Conservation (phyloP, 768 basidiomycete species). For the Leccinum longicurvipes region DNA sequence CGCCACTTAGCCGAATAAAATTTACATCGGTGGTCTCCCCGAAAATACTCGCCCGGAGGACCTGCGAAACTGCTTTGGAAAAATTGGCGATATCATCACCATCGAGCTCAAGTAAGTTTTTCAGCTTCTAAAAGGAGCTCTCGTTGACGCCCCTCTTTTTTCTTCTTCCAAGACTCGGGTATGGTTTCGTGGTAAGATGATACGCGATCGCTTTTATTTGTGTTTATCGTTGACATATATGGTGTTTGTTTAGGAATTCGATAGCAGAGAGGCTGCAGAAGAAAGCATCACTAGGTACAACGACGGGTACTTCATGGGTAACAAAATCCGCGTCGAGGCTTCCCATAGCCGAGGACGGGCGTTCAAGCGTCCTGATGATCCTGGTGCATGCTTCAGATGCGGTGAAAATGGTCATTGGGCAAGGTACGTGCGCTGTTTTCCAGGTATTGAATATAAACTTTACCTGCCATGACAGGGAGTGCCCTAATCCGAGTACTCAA, state of each 20-base stretch:
- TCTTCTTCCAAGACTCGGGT: conserved; percentile 58
- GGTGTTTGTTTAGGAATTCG: conserved; percentile 63
- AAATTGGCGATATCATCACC: conserved; percentile 70
- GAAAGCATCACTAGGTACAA: conserved; percentile 86
- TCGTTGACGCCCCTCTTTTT: conserved; percentile 7
- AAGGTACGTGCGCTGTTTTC: conserved; percentile 46
- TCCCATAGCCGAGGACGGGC: conserved; percentile 82
- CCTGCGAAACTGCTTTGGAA: conserved; percentile 80
- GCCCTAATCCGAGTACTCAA: conserved; percentile 50
- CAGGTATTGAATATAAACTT: background rate
- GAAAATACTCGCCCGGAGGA: conserved; percentile 86
- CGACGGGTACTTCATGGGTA: conserved; percentile 89
- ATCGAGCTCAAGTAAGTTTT: conserved; percentile 79
- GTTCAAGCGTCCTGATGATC: conserved; percentile 79
- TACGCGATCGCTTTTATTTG: background rate
- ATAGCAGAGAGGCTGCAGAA: conserved; percentile 74
- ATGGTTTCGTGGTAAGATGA: conserved; percentile 81
- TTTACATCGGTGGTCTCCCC: conserved; percentile 88
- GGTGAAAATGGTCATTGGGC: conserved; percentile 89
- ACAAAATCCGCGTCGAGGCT: conserved; percentile 84
- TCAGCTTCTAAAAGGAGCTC: conserved; percentile 15
- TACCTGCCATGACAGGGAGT: conserved; percentile 52
- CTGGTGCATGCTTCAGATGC: conserved; percentile 86
- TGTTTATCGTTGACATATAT: background rate
- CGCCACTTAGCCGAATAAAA: conserved; percentile 86